These are phyloP conservation scores for Alternaria burnsii DNA, from an alignment of 2,329 filamentous ascomycete genomes.

Conservation along the genomic window DNA sequence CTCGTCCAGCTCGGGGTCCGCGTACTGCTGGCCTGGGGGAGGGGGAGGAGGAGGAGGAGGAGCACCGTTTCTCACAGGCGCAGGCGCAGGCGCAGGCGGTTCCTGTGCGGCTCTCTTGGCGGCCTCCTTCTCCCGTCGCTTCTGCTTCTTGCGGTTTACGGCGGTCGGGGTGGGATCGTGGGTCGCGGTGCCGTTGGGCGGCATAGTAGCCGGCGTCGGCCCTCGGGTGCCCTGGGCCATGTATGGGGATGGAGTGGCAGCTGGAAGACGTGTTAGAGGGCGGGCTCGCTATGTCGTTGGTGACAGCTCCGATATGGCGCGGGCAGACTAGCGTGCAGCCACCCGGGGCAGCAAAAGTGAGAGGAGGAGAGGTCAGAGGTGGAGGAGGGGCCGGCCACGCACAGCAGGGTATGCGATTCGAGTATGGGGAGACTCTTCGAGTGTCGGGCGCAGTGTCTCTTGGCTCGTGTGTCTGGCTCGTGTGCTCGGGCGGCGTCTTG, in stretches of 20 bases:
- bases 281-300: slow-evolving; percentile 10
- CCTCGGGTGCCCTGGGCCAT: slow-evolving; percentile 50
- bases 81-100: slow-evolving; percentile 29
- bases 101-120: slow-evolving; percentile 63
- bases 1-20: slow-evolving; percentile 57
- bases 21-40: slow-evolving; percentile 46
- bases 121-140: slow-evolving; percentile 84
- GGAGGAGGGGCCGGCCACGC: slow-evolving; percentile 28
- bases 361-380: slow-evolving; percentile 21
- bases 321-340: slow-evolving; percentile 13
- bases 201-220: slow-evolving; percentile 40
- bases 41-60: slow-evolving; percentile 11
- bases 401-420: slow-evolving; percentile 4
- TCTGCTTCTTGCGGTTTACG: slow-evolving; percentile 94
- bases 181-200: slow-evolving; percentile 53
- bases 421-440: too few relatives aligned
- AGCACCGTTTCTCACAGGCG: slow-evolving; percentile 39
- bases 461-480: slow-evolving; percentile 7
- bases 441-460: too few relatives aligned
- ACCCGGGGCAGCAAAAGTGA: slow-evolving; percentile 22
- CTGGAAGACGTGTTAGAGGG: slow-evolving; percentile 1
- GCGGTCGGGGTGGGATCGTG: slow-evolving; percentile 52
- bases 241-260: slow-evolving; percentile 6
- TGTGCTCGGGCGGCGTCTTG: slow-evolving; percentile 14
- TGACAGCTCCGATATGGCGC: slow-evolving; percentile 24